These are phyloP conservation scores for Tolypocladium paradoxum DNA, from an alignment of 2,329 filamentous ascomycete genomes.

Conservation along the genomic window DNA sequence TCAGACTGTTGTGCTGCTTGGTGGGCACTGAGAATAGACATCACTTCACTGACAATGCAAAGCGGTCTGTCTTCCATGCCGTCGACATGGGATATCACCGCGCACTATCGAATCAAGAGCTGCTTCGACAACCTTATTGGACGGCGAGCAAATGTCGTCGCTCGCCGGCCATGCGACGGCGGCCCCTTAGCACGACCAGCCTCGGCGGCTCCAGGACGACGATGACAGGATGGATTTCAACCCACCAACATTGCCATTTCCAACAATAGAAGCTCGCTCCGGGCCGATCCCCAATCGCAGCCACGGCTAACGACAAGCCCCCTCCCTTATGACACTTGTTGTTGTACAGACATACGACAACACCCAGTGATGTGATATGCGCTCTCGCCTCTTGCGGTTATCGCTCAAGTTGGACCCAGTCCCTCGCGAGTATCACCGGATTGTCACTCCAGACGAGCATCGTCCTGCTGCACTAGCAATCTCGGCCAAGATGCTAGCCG, in stretches of 20 bases:
- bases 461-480: not conserved
- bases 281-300: not conserved
- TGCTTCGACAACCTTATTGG: not conserved
- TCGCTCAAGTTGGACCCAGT: no score
- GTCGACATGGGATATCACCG: not conserved
- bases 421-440: not conserved
- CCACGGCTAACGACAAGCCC: not conserved
- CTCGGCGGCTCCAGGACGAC: conserved; percentile 4
- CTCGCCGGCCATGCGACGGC: not conserved
- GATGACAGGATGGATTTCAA: not conserved
- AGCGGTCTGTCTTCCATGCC: not conserved
- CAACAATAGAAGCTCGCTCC: not conserved
- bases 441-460: not conserved
- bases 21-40: not conserved
- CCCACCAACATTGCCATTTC: not conserved
- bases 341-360: no score
- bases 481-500: not conserved
- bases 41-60: no score
- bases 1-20: not conserved
- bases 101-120: not conserved
- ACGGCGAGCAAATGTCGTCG: not conserved
- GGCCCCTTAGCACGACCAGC: not conserved
- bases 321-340: no score
- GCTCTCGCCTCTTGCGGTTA: not conserved
- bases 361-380: no score